Conservation (phyloP, 1,284 basidiomycete species). For the Ganoderma multipileum region DNA sequence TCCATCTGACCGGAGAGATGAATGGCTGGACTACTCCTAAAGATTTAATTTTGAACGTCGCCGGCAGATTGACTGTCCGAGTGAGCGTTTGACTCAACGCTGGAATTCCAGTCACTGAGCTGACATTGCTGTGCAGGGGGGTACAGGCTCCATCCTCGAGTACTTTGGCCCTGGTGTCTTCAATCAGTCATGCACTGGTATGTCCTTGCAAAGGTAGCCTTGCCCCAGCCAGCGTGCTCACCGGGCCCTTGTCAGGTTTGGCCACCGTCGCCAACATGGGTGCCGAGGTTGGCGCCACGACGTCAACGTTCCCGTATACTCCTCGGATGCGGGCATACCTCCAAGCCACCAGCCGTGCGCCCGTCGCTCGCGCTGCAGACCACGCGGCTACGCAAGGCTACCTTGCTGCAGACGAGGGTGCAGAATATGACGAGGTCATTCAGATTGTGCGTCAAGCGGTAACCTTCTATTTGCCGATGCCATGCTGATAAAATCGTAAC, state of each 20-base stretch:
- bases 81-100: constrained; percentile 50
- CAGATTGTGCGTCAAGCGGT: constrained; percentile 75
- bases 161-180: constrained; percentile 97
- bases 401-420: constrained; percentile 85
- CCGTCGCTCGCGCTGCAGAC: constrained; percentile 90
- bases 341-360: constrained; percentile 87
- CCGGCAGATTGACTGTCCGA: constrained; percentile 93
- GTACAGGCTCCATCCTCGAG: constrained; percentile 95
- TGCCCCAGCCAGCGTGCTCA: constrained; percentile 2
- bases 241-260: constrained; percentile 57
- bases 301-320: constrained; percentile 97
- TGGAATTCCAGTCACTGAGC: no score
- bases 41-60: constrained; percentile 94
- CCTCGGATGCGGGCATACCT: constrained; percentile 91
- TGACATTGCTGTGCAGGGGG: constrained; percentile 64
- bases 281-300: constrained; percentile 98
- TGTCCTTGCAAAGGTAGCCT: constrained; percentile 14
- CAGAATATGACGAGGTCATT: constrained; percentile 96
- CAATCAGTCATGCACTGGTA: constrained; percentile 92
- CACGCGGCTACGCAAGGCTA: constrained; percentile 82
- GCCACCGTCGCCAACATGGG: constrained; percentile 99
- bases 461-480: neutral
- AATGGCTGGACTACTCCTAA: constrained; percentile 96
- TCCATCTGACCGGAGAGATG: constrained; percentile 90
- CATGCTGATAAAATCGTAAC: constrained; percentile 2